Evolutionary conservation across 371 early-diverging fungal species (phyloP).

Genomic region (Chytridiales sp.): DNA sequence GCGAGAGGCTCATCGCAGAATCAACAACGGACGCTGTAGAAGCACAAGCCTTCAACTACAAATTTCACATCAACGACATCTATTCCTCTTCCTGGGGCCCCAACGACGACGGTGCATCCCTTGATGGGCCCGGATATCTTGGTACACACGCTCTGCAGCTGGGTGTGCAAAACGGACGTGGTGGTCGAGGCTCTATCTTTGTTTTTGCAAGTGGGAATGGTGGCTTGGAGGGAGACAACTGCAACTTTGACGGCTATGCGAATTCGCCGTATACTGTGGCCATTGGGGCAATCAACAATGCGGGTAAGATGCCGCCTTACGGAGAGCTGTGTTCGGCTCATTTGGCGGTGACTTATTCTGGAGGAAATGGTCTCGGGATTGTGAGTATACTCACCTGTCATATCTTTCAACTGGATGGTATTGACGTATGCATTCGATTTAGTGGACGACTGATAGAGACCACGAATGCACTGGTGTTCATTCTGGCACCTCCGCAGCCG

Average conservation of each 20-base stretch:
- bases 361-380: slow-evolving; percentile 64
- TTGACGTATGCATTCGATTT: not conserved
- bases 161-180: slow-evolving; percentile 77
- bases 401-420: not conserved
- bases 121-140: slow-evolving; percentile 78
- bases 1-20: slow-evolving; percentile 82
- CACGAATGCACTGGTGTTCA: slow-evolving; percentile 69
- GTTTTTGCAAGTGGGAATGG: slow-evolving; percentile 96
- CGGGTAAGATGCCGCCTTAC: slow-evolving; percentile 72
- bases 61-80: slow-evolving; percentile 77
- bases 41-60: slow-evolving; percentile 79
- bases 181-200: slow-evolving; percentile 78
- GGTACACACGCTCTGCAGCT: slow-evolving; percentile 75
- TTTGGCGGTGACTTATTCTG: slow-evolving; percentile 78
- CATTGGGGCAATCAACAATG: slow-evolving; percentile 82
- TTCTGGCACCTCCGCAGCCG: slow-evolving; percentile 95
- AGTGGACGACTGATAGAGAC: slow-evolving; percentile 78
- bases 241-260: slow-evolving; percentile 94
- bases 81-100: slow-evolving; percentile 94
- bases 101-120: slow-evolving; percentile 79
- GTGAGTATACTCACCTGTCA: slow-evolving; percentile 44
- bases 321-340: slow-evolving; percentile 87
- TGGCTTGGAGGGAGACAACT: slow-evolving; percentile 75
- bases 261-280: slow-evolving; percentile 89
- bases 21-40: slow-evolving; percentile 85